Percentiles rank a stretch among this genome's conserved stretches.
phyloP scores from a whole-genome alignment of 2,329 filamentous ascomycete genomes.

The Xylaria sp. region DNA sequence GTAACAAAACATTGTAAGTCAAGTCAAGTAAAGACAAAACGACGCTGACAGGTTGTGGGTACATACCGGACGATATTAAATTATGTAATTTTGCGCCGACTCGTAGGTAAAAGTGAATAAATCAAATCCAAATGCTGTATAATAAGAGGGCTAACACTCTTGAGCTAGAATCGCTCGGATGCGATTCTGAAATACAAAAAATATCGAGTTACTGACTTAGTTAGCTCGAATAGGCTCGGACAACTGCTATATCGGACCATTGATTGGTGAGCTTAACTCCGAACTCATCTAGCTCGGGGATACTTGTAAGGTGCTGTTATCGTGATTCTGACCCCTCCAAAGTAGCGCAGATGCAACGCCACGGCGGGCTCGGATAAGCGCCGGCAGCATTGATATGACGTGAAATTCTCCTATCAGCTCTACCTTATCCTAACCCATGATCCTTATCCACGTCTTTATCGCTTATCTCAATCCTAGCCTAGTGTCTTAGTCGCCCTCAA shows the following conservation, averaged over 20 bases:
- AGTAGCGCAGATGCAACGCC: not conserved
- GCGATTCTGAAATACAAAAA: conserved; percentile 25
- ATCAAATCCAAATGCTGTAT: conserved; percentile 12
- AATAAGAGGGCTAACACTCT: conserved; percentile 17
- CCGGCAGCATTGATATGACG: conserved; percentile 3
- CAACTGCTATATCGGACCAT: conserved; percentile 30
- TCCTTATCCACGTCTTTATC: not conserved
- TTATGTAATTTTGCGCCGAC: not conserved
- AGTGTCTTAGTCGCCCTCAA: not conserved
- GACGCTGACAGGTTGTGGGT: not conserved
- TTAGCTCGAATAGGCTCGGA: conserved; percentile 46
- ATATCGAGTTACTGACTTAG: conserved; percentile 8
- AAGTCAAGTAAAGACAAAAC: not conserved
- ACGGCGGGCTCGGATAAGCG: not conserved
- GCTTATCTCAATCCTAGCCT: not conserved
- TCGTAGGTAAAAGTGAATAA: not conserved
- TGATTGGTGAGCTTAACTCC: conserved; percentile 39
- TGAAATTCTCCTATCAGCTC: conserved; percentile 5
- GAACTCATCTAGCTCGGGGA: conserved; percentile 25
- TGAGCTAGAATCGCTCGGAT: conserved; percentile 7
- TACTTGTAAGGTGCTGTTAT: too few species aligned
- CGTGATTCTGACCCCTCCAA: not conserved
- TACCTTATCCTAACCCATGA: not conserved
- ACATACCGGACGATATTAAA: not conserved
- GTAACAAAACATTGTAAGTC: not conserved